Percentiles rank a stretch among this genome's conserved stretches.
These are phyloP conservation scores for Dujonia santamariae DNA, from an alignment of 1,139 yeast species.

Conservation along the genomic window DNA sequence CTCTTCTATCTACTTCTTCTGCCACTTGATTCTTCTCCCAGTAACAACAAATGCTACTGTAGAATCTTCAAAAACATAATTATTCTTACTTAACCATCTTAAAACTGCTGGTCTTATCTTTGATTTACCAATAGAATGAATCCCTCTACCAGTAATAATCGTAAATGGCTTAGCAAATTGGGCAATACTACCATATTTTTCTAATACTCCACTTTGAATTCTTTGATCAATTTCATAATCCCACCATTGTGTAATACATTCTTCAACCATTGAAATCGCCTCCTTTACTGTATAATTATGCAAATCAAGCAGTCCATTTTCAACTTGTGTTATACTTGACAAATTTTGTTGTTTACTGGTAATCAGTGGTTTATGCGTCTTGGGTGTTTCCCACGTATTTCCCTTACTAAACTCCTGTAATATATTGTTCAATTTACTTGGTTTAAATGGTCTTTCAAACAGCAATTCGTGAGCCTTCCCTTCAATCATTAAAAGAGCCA, in stretches of 20 bases:
- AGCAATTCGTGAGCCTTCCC: slow-evolving; percentile 12
- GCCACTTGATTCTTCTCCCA: slow-evolving; percentile 27
- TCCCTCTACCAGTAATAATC: slow-evolving; percentile 60
- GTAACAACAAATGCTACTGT: slow-evolving; percentile 41
- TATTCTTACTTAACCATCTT: slow-evolving; percentile 26
- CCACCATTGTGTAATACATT: slow-evolving; percentile 54
- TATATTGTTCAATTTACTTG: background rate
- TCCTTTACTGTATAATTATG: slow-evolving; percentile 46
- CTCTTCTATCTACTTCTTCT: no score
- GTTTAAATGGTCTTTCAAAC: background rate
- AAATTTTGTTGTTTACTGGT: no score
- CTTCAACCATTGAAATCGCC: slow-evolving; percentile 36
- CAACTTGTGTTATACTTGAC: background rate
- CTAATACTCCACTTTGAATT: slow-evolving; percentile 33
- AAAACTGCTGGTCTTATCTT: slow-evolving; percentile 40
- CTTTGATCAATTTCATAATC: slow-evolving; percentile 39
- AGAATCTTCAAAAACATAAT: slow-evolving; percentile 43
- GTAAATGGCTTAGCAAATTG: slow-evolving; percentile 32
- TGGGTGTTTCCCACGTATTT: background rate
- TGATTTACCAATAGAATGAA: slow-evolving; percentile 57
- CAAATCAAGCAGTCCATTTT: slow-evolving; percentile 39
- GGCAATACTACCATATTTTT: slow-evolving; percentile 27
- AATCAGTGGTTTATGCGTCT: background rate
- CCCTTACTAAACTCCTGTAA: background rate
- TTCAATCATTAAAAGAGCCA: slow-evolving; percentile 25